phyloP scores from a whole-genome alignment of 345 rosid species.

The Garcia nutans region DNA sequence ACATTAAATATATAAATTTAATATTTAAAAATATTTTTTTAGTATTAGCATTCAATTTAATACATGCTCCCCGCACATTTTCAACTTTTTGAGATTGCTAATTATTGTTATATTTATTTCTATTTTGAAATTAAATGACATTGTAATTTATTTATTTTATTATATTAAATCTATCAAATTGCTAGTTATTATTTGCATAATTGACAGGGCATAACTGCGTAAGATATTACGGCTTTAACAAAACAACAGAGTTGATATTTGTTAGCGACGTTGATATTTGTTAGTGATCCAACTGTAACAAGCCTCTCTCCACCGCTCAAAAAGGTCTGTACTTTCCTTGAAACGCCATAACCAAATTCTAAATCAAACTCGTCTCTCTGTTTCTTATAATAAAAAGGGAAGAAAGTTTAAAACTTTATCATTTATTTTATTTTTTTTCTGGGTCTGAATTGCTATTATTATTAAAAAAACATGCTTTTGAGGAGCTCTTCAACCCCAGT shows the following conservation, averaged over 20 bases:
- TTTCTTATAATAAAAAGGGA: background rate
- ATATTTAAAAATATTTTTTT: too few species aligned
- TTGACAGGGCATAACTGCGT: too few species aligned
- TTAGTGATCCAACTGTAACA: background rate
- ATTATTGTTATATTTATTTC: too few species aligned
- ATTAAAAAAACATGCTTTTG: conserved; percentile 37
- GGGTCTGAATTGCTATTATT: too few species aligned
- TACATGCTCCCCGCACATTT: too few species aligned
- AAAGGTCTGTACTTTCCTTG: background rate
- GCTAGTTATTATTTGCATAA: too few species aligned
- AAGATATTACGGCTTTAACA: background rate
- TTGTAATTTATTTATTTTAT: too few species aligned
- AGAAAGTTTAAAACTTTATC: background rate
- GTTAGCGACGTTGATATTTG: background rate
- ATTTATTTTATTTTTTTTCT: background rate
- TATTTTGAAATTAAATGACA: too few species aligned
- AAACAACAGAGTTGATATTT: background rate
- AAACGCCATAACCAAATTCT: background rate
- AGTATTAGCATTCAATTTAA: too few species aligned
- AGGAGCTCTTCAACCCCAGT: conserved; percentile 69
- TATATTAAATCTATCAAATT: too few species aligned
- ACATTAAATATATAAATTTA: too few species aligned
- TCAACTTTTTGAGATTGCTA: too few species aligned
- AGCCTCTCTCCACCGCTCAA: conserved; percentile 5
- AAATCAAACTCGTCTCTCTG: background rate